A percentile compares a stretch with the other conserved stretches of the same genome.
Conservation (phyloP, 768 basidiomycete genomes). For the Lepiota venenata region DNA sequence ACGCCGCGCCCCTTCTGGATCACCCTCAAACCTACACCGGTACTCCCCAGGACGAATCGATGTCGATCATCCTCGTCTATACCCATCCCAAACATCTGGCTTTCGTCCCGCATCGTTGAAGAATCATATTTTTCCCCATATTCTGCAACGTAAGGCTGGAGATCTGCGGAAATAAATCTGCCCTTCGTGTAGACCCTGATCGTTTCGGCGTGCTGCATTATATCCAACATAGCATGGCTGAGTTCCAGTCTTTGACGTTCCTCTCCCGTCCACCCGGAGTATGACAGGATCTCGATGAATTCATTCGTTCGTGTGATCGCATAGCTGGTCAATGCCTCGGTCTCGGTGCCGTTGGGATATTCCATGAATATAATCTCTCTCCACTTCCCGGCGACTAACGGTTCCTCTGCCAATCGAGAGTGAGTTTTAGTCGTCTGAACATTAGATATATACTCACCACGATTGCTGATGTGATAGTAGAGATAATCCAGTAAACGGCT, state of each 20-base stretch:
- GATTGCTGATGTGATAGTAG: constrained; percentile 5
- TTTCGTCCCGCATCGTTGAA: not conserved
- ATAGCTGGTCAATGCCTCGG: not conserved
- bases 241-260: not conserved
- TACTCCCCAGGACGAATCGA: constrained; percentile 4
- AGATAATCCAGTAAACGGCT: constrained; percentile 28
- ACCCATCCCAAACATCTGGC: not conserved
- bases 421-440: not conserved
- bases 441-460: not conserved
- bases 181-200: not conserved
- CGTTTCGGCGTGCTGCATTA: constrained; percentile 1
- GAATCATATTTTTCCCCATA: not conserved
- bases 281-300: not conserved
- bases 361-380: constrained; percentile 38
- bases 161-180: not conserved
- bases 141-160: constrained; percentile 1
- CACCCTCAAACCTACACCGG: constrained; percentile 5
- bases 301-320: not conserved
- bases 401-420: constrained; percentile 4
- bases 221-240: not conserved
- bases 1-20: not conserved
- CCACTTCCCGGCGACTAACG: constrained; percentile 42
- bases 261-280: constrained; percentile 3
- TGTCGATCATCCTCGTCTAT: not conserved
- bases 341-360: not conserved